Percentiles rank a stretch among this genome's conserved stretches.
Evolutionary conservation across 2,329 filamentous ascomycete genomes (phyloP).

Genomic region (Penicillium sclerotigenum): DNA sequence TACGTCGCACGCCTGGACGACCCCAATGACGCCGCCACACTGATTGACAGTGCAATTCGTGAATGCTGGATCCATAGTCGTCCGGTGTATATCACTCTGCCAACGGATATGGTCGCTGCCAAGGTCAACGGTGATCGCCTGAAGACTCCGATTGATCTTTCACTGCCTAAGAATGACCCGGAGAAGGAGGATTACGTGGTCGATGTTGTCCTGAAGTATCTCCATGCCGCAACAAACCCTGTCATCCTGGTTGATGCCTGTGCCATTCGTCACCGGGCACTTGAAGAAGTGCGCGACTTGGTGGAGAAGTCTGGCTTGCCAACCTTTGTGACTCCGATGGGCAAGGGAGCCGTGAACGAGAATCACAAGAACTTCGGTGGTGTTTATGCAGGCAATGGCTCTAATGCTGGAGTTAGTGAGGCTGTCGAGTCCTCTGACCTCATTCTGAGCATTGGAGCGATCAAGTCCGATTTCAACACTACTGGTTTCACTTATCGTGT

Average conservation of each 20-base stretch:
- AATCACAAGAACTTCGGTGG: slow-evolving; percentile 72
- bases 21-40: slow-evolving; percentile 64
- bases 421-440: slow-evolving; percentile 42
- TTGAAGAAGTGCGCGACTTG: slow-evolving; percentile 69
- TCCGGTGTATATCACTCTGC: slow-evolving; percentile 80
- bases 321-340: slow-evolving; percentile 86
- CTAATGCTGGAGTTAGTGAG: slow-evolving; percentile 51
- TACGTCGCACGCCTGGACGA: slow-evolving; percentile 68
- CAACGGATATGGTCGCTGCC: slow-evolving; percentile 73
- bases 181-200: slow-evolving; percentile 81
- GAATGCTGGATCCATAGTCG: slow-evolving; percentile 71
- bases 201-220: slow-evolving; percentile 69
- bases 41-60: slow-evolving; percentile 74
- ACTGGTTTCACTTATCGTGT: slow-evolving; percentile 80
- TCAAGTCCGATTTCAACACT: slow-evolving; percentile 48
- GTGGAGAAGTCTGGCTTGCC: slow-evolving; percentile 71
- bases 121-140: slow-evolving; percentile 73
- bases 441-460: slow-evolving; percentile 43
- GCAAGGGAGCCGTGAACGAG: slow-evolving; percentile 80
- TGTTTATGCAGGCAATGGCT: slow-evolving; percentile 79
- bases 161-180: slow-evolving; percentile 61
- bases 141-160: slow-evolving; percentile 66
- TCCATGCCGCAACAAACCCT: slow-evolving; percentile 70
- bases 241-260: slow-evolving; percentile 81
- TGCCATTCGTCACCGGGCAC: slow-evolving; percentile 70